Evolutionary conservation across 495 filamentous ascomycete species (phyloP).

Genomic region (Penicillium paxilli): DNA sequence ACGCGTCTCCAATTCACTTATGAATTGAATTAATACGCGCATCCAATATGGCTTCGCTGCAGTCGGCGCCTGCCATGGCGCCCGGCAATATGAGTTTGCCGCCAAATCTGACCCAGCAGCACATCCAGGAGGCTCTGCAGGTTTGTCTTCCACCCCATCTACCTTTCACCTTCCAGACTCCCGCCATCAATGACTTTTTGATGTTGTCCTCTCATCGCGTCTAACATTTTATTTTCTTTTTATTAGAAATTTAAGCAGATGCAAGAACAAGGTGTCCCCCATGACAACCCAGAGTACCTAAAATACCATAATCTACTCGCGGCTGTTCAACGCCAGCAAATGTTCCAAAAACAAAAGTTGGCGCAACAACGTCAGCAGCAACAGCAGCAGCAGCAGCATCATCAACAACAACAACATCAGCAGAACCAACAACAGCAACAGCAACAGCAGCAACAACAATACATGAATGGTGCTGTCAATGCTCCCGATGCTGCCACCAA

Average conservation of each 20-base stretch:
- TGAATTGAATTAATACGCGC: constrained; percentile 32
- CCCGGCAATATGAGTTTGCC: constrained; percentile 57
- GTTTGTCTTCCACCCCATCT: constrained; percentile 41
- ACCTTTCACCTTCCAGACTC: neutral
- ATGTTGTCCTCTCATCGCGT: neutral
- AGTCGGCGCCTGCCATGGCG: constrained; percentile 65
- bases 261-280: constrained; percentile 70
- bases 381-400: constrained; percentile 47
- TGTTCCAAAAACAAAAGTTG: constrained; percentile 48
- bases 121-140: constrained; percentile 60
- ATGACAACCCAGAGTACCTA: constrained; percentile 76
- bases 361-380: constrained; percentile 40
- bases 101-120: constrained; percentile 56
- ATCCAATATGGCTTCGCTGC: constrained; percentile 72
- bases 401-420: constrained; percentile 24
- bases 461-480: constrained; percentile 37
- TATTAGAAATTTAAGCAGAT: constrained; percentile 84
- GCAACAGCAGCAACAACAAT: constrained; percentile 33
- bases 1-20: constrained; percentile 15
- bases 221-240: neutral
- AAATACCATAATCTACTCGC: constrained; percentile 69
- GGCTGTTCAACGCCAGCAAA: constrained; percentile 62
- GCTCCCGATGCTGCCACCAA: constrained; percentile 37
- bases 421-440: constrained; percentile 52
- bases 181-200: neutral